Evolutionary conservation across 805 yeast species (phyloP), one percentile per base, ranked within the genome.

Genomic region (Cyberlindnera sargentensis): DNA sequence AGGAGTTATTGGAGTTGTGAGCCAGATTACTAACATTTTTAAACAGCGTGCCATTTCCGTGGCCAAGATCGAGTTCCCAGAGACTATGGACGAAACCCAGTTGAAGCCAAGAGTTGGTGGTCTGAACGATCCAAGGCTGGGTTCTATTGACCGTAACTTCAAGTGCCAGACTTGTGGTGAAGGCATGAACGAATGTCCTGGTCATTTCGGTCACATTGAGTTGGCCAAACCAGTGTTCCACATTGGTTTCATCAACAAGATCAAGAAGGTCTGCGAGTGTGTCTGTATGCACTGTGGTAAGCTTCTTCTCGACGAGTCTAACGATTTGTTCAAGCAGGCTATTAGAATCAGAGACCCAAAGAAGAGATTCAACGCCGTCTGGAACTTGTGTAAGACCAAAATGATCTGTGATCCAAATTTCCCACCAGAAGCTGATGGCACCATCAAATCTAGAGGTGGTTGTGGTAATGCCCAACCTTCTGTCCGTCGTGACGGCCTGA

Each of bases 231-330:
- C 99, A 10, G 99, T 93, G 33, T 93, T 93, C 68, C 99, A 93
- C 65, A 88, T 93, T 64, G 99, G 96, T 38, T 93, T 88, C 66
- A 80, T 93, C 58, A 78, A 95, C 39, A 91, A 87, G 62, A 91
- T 93, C 59, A 93, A 93, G 63, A 93, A 93, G 64, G 86, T 88
- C 33, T 84, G 96, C 64, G 99, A 93, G 65, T 85, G 93, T 68
- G 91, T 91, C 29, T 93, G 99, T 72, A 90, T 93, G 89, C 96
- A 93, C 70, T 93, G 99, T 73, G 99, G 99, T 63, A 93, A 91
- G 64, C 63, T 93, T 47, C 71, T 90, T 52, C 70, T 90, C 34
- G 98, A 93, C 65, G 98, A 89, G 66, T 64, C 72, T 38, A 68
- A 71, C 47, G 72, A 65, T 40, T 57, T 80, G 49, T 87, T 87